Conservation (phyloP, 1,284 basidiomycete genomes). For the Sporisorium graminicola region DNA sequence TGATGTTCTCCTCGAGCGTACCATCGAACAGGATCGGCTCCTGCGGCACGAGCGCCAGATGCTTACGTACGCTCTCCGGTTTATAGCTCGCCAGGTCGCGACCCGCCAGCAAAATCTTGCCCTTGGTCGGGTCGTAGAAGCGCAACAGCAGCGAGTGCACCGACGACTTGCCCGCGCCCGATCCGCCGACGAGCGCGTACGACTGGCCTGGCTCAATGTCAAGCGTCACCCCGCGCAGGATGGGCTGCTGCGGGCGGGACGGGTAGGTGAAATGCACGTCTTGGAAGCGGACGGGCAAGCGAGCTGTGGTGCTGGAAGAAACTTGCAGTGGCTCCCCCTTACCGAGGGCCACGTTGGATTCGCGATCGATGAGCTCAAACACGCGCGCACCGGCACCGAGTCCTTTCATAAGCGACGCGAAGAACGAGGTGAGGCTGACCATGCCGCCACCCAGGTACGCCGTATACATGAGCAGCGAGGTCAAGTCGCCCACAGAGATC, state of each 20-base stretch:
- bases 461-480: constrained; percentile 89
- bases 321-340: constrained; percentile 42
- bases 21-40: constrained; percentile 74
- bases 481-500: constrained; percentile 76
- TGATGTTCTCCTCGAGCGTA: constrained; percentile 92
- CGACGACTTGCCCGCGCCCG: constrained; percentile 79
- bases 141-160: constrained; percentile 87
- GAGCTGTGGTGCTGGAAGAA: constrained; percentile 3
- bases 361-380: constrained; percentile 87
- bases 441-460: constrained; percentile 82
- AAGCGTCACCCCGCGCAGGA: constrained; percentile 70
- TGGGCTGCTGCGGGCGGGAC: constrained; percentile 66
- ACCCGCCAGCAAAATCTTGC: constrained; percentile 85
- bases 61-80: constrained; percentile 70
- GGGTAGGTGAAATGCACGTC: constrained; percentile 71
- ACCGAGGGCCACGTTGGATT: constrained; percentile 63
- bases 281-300: constrained; percentile 68
- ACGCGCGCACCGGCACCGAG: constrained; percentile 92
- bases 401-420: constrained; percentile 75
- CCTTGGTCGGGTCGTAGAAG: constrained; percentile 90
- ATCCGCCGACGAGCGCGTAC: constrained; percentile 70
- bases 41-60: constrained; percentile 67
- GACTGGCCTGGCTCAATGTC: constrained; percentile 67
- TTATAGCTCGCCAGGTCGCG: constrained; percentile 89
- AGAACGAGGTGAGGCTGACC: constrained; percentile 71